Evolutionary conservation across 306 rosid genomes (phyloP).

Genomic region (Nissolia schottii): DNA sequence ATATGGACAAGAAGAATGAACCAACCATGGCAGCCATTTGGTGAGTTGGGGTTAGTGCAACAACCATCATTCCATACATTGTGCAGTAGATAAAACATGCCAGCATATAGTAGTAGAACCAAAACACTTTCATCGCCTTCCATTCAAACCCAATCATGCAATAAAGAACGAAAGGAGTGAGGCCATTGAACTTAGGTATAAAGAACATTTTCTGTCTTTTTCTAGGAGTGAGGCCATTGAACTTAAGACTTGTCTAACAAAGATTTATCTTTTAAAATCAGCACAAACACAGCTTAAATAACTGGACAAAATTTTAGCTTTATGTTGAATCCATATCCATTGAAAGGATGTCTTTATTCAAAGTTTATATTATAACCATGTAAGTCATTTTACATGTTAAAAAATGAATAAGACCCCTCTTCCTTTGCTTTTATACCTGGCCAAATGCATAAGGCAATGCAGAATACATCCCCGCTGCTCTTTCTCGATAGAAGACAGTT

Average conservation of each 20-base stretch:
- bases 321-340: no score
- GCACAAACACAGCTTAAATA: no score
- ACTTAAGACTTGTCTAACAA: background rate
- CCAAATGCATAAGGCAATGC: slow-evolving; percentile 34
- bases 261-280: background rate
- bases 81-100: slow-evolving; percentile 66
- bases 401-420: background rate
- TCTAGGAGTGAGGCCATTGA: no score
- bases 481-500: slow-evolving; percentile 76
- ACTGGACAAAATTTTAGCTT: no score
- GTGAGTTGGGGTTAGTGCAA: slow-evolving; percentile 63
- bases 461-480: slow-evolving; percentile 47
- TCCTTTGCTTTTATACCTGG: slow-evolving; percentile 22
- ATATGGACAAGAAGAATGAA: slow-evolving; percentile 61
- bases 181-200: no score
- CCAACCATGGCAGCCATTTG: slow-evolving; percentile 55
- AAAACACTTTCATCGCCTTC: slow-evolving; percentile 47
- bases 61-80: slow-evolving; percentile 77
- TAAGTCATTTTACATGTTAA: background rate
- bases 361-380: no score
- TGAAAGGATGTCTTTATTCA: no score
- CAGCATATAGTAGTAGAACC: slow-evolving; percentile 64
- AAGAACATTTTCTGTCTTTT: no score
- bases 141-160: slow-evolving; percentile 63
- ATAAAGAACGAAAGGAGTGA: slow-evolving; percentile 43